Evolutionary conservation across 202 grass and related monocot species (phyloP), one percentile per base, ranked within the genome.

Genomic region (Carex arenaria): DNA sequence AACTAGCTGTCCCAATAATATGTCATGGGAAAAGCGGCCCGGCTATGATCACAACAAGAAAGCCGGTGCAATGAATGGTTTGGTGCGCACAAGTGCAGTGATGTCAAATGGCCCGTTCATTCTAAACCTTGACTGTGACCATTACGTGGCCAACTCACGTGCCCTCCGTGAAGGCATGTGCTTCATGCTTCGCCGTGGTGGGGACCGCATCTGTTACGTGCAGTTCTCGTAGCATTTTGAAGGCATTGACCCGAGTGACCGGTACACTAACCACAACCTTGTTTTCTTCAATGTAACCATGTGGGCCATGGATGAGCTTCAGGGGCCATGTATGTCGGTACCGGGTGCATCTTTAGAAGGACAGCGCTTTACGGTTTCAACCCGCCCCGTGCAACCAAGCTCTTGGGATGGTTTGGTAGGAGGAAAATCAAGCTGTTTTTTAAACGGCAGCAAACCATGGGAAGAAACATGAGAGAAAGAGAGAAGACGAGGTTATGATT

Each of bases 31-130:
- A 85, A 98, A 95, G 73, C 83, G 89, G 5, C 93, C 93, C 0
- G 93, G 96, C 12, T 95, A 95, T 52, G 86, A 98, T 68, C 96
- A 98, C 86, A 93, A 98, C 93, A 95, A 95, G 85, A 98, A 98
- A 83, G 96, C 93, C 0, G 93, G 89, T 8, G 96, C 93, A 15
- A 98, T 95, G 96, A 98, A 98, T 77, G 81, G 89, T 30, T 87
- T 98, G 54, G 96, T 98, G 11, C 75, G 96, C 52, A 89, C 91
- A 9, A 93, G 91, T 64, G 93, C 91, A 36, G 89, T 98, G 75
- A 95, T 98, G 93, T 93, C 96, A 1, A 98, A 98, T n/a, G 93
- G 93, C 7, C 91, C 96, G 15, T 98, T 98, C 83, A 92, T 98
- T 64, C 91, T 98, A 42, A 98, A 98, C 80, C 88, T 98, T 0